Percentiles rank a stretch among this genome's conserved stretches.
These are phyloP conservation scores for Crithidia brevicula DNA, from an alignment of 208 protist species.

Conservation along the genomic window DNA sequence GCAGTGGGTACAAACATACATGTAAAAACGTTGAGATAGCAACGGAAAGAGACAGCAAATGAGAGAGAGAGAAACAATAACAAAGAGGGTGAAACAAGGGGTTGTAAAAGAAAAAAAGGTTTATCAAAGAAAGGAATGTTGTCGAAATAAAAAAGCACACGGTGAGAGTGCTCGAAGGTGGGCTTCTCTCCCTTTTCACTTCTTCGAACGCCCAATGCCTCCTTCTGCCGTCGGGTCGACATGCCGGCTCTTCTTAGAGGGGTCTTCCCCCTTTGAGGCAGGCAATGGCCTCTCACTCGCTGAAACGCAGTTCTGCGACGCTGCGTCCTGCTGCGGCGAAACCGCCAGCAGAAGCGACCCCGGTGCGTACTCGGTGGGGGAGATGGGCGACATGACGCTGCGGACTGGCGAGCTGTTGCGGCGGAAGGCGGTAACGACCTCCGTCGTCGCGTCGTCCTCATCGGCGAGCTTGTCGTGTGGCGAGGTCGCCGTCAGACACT, in stretches of 20 bases:
- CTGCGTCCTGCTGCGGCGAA: background rate
- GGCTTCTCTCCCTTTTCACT: background rate
- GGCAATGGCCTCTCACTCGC: background rate
- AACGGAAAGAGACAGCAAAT: background rate
- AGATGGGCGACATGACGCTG: conserved; percentile 17
- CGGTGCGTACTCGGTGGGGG: background rate
- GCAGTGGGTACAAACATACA: background rate
- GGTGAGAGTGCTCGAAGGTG: background rate
- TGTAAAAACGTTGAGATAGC: background rate
- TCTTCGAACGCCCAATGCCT: background rate
- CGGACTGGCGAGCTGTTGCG: background rate
- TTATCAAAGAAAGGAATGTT: too few species aligned
- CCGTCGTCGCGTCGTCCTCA: conserved; percentile 16
- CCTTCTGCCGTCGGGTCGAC: background rate
- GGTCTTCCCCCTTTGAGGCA: background rate
- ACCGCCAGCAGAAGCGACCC: background rate
- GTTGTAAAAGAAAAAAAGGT: too few species aligned
- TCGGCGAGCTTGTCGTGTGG: conserved; percentile 5
- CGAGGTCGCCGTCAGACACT: background rate
- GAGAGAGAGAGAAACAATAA: background rate
- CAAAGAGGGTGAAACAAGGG: background rate
- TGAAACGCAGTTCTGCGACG: background rate
- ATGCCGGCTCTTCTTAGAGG: background rate
- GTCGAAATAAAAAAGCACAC: too few species aligned
- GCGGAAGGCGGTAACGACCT: conserved; percentile 23